Evolutionary conservation across 306 rosid genomes (phyloP), one percentile per base, ranked within the genome.

Genomic region (Lagenaria siceraria): DNA sequence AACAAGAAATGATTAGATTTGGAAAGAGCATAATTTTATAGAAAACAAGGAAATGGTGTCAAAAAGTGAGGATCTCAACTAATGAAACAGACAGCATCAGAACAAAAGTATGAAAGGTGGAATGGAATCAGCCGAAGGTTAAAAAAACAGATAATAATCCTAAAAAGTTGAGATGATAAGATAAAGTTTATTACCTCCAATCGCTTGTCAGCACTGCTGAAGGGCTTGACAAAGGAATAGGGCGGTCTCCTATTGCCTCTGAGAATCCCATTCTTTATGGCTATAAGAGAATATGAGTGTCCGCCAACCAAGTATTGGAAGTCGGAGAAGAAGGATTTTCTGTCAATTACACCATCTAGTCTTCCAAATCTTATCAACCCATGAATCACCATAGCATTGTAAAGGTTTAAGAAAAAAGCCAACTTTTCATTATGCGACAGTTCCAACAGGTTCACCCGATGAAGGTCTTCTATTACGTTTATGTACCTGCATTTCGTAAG

Each of bases 351-450:
- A 68, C 92, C 88, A 81, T 90, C 91, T 15, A 96, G 93, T 56
- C 84, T 78, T 61, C 99, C 99, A 52, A 87, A 61, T 40, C 85
- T 86, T 42, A 87, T 89, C 27, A 90, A 72, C 7, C 92, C 97
- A 85, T 96, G 99, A 78, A 96, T 92, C 42, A 89, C 93, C 98
- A 92, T 96, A 35, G 97, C 99, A 84, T 96, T 96, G 82, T 91
- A 90, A 82, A 96, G 79, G 90, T 96, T 92, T 80, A 96, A 60
- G 88, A 92, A 96, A 85, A 92, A 87, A 13, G 99, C 90, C 63
- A 92, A 89, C 84, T 79, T 90, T 84, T 89, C 96, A 79, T 89
- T 81, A 56, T 80, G 83, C 8, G 93, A 82, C 77, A 96, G 90
- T 42, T 86, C 88, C n/a, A 48, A 18, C 5, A 92, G 89, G 86